phyloP scores from a whole-genome alignment of 352 stramenopile species.

The Aphanomyces stellatus region DNA sequence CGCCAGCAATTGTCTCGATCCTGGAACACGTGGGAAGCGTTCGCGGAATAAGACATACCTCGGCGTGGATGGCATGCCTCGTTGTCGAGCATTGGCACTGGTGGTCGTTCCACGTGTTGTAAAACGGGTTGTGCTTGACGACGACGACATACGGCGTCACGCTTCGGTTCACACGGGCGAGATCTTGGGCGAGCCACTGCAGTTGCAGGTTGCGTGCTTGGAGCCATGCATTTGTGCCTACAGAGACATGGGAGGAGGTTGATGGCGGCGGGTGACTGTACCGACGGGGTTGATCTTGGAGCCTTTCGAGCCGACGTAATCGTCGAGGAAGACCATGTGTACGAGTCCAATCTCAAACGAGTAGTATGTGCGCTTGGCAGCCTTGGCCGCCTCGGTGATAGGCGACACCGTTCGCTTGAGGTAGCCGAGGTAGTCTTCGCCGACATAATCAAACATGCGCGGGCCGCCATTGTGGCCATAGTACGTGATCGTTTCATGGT shows the following conservation, averaged over 20 bases:
- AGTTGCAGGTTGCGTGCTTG: slow-evolving; percentile 27
- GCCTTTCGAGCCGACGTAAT: slow-evolving; percentile 39
- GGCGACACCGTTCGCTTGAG: slow-evolving; percentile 44
- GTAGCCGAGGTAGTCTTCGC: slow-evolving; percentile 40
- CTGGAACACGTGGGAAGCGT: background rate
- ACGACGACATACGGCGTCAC: slow-evolving; percentile 33
- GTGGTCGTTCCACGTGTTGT: slow-evolving; percentile 57
- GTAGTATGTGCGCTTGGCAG: slow-evolving; percentile 36
- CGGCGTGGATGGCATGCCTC: slow-evolving; percentile 30
- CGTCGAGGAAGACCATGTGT: slow-evolving; percentile 48
- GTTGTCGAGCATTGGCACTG: slow-evolving; percentile 42
- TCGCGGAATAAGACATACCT: background rate
- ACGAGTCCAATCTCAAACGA: slow-evolving; percentile 50
- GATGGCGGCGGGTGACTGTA: slow-evolving; percentile 28
- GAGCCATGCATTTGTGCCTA: slow-evolving; percentile 39
- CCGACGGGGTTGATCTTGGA: slow-evolving; percentile 25
- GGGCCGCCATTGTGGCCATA: background rate
- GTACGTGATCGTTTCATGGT: slow-evolving; percentile 56
- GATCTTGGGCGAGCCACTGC: slow-evolving; percentile 24
- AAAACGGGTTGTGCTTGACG: slow-evolving; percentile 43
- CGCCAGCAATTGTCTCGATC: background rate
- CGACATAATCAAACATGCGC: slow-evolving; percentile 28
- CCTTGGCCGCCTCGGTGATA: slow-evolving; percentile 34
- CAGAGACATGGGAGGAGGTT: too few species aligned
- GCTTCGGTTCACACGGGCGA: slow-evolving; percentile 24